phyloP scores from a whole-genome alignment of 2,329 filamentous ascomycete genomes.

The Verticillium tricorpus region DNA sequence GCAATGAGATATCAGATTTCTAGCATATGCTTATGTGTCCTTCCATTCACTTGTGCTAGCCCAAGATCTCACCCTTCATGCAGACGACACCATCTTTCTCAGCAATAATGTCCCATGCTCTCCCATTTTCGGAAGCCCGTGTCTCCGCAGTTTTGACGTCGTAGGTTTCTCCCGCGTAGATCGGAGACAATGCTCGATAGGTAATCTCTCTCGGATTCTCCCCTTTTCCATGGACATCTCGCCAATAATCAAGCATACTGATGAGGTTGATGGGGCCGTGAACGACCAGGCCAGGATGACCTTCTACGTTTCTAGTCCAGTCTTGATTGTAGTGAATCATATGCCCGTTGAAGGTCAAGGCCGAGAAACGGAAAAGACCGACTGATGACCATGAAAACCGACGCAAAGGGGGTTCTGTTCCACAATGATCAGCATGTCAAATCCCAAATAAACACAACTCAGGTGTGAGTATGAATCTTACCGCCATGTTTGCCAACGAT shows the following conservation, averaged over 20 bases:
- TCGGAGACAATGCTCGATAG: slow-evolving; percentile 65
- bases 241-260: slow-evolving; percentile 64
- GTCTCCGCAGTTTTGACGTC: slow-evolving; percentile 50
- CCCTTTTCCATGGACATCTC: slow-evolving; percentile 37
- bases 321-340: slow-evolving; percentile 74
- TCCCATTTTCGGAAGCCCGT: slow-evolving; percentile 25
- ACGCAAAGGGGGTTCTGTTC: slow-evolving; percentile 19
- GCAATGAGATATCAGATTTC: too few species aligned
- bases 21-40: too few species aligned
- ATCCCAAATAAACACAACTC: not conserved
- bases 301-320: slow-evolving; percentile 62
- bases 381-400: slow-evolving; percentile 39
- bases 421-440: not conserved
- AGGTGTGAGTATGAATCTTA: slow-evolving; percentile 5
- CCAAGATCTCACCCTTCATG: slow-evolving; percentile 26
- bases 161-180: slow-evolving; percentile 65
- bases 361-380: slow-evolving; percentile 74
- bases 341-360: slow-evolving; percentile 81
- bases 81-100: slow-evolving; percentile 32
- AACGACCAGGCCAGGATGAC: slow-evolving; percentile 67
- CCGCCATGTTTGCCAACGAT: slow-evolving; percentile 7
- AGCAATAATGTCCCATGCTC: slow-evolving; percentile 40
- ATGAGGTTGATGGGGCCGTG: slow-evolving; percentile 77
- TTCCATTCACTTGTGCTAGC: not conserved
- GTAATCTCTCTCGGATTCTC: slow-evolving; percentile 35